These are phyloP conservation scores for Evernia prunastri DNA, from an alignment of 495 filamentous ascomycete species.

Conservation along the genomic window DNA sequence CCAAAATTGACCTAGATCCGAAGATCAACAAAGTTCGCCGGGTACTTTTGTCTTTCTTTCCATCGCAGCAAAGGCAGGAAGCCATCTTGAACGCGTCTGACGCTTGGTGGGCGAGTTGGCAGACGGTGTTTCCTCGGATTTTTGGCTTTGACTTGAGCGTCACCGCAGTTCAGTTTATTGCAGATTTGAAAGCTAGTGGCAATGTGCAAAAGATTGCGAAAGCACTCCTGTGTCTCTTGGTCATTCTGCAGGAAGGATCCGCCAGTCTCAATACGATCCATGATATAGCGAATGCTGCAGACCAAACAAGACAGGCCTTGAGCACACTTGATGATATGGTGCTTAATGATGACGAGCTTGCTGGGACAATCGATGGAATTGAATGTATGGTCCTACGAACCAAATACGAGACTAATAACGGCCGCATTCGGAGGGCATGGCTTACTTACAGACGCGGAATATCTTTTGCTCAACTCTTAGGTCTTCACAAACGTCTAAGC, in stretches of 20 bases:
- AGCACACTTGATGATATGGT: conserved; percentile 36
- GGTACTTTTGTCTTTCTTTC: conserved; percentile 34
- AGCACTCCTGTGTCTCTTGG: conserved; percentile 33
- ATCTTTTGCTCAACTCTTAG: conserved; percentile 43
- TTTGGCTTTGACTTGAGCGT: not conserved
- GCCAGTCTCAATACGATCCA: conserved; percentile 18
- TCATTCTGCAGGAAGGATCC: conserved; percentile 33
- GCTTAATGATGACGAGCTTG: conserved; percentile 43
- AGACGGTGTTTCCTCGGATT: conserved; percentile 30
- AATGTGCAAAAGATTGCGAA: conserved; percentile 35
- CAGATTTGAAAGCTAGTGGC: conserved; percentile 18
- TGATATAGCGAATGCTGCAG: not conserved
- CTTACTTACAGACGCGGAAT: conserved; percentile 41
- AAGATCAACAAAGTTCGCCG: conserved; percentile 29
- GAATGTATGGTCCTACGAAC: conserved; percentile 43
- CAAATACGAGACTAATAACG: conserved; percentile 44
- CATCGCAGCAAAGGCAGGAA: conserved; percentile 28
- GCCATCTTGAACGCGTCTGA: conserved; percentile 31
- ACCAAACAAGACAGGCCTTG: conserved; percentile 33
- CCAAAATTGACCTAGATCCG: not conserved
- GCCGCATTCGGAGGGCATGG: conserved; percentile 49
- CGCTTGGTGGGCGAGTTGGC: conserved; percentile 33
- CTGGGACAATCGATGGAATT: conserved; percentile 44
- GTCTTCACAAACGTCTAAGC: conserved; percentile 33
- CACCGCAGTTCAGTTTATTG: conserved; percentile 16